Evolutionary conservation across 805 yeast species (phyloP), one percentile per base, ranked within the genome.

Genomic region (Blastobotrys attinorum): DNA sequence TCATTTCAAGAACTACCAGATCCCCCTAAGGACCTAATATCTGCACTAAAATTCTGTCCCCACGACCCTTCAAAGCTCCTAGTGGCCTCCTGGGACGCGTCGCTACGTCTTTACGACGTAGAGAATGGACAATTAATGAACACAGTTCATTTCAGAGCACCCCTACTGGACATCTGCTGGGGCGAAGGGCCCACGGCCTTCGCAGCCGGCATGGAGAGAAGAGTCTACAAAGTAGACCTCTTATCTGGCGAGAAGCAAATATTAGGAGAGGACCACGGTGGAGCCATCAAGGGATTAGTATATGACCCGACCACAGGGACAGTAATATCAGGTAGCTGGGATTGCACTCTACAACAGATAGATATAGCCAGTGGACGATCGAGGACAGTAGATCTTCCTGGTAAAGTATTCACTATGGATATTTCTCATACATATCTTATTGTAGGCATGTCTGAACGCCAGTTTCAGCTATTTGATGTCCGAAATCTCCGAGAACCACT

Each of bases 321-420:
- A 1, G 43, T 81, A 2, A 59, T 78, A 1, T 66, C 79, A 2
- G 82, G 82, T 0, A 74, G 85, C 0, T 81, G 87, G 79, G 82
- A 79, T 55, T 75, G 74, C 3, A 47, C 66, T 0, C 42, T 83
- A 6, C 72, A 66, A 44, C 58, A 71, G 15, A 58, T 72, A 5
- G 85, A 82, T 56, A 56, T 65, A 4, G 53, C 70, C 1, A 49
- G 67, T 15, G 47, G 50, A 13, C 42, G 43, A 0, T 51, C 52
- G 13, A 29, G 46, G 6, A 21, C 39, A 34, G 46, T 57, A 17
- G 40, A 42, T 7, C 46, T 71, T 15, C 69, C 72, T 0, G 69
- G 68, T 4, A 82, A 81, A 58, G 75, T 81, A 3, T 71, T 79
- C 43, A 69, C 79, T 3, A 74, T 83, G 79, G 90, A 81, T 55